Base-by-base conservation (phyloP, 1,284 basidiomycete species). In the Naganishia cerealis region DNA sequence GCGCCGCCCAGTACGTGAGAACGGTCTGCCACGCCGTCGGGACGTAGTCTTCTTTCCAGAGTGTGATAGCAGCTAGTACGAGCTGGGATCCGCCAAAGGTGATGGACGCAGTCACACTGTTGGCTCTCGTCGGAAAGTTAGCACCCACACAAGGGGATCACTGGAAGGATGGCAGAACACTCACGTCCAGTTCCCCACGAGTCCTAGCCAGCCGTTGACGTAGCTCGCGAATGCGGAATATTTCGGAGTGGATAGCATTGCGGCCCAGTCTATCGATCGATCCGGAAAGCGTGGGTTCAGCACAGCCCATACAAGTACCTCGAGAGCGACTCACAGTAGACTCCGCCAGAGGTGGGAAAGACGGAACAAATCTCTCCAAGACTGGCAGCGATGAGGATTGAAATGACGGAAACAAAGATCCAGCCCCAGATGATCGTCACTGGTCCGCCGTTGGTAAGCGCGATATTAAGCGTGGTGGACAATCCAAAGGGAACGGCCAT, bases 171-270 rank as follows among this genome's bases (percentile, higher is more conserved):
- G 26, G 16, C 13, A 21, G 13, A 43, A 56, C 7, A 57, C 78
- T 71, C 56, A 79, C 77, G 81, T 82, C 79, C 81, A 81, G 71
- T 84, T 84, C 46, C 82, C 83, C 6, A 83, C 81, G 0, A 82
- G 73, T 18, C 79, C 80, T 10, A 84, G 73, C 82, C 82, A 83
- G 10, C 83, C 83, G 1, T 82, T 82, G 54, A 83, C 75, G 73
- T 82, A 84, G 38, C 76, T 79, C 12, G 81, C 72, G 66, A 82
- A 72, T 0, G 80, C 76, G 12, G 79, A 78, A 75, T 82, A 84
- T 55, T 78, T 78, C 2, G 77, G 79, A 12, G 77, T 81, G 0
- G 80, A 79, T 4, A 82, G 77, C 74, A 81, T 81, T 2, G 80
- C 80, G 0, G 81, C 74, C 82, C 82, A 83, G 67, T 82, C 77